phyloP scores from a whole-genome alignment of 2,329 filamentous ascomycete genomes.

The Aspergillus latus region DNA sequence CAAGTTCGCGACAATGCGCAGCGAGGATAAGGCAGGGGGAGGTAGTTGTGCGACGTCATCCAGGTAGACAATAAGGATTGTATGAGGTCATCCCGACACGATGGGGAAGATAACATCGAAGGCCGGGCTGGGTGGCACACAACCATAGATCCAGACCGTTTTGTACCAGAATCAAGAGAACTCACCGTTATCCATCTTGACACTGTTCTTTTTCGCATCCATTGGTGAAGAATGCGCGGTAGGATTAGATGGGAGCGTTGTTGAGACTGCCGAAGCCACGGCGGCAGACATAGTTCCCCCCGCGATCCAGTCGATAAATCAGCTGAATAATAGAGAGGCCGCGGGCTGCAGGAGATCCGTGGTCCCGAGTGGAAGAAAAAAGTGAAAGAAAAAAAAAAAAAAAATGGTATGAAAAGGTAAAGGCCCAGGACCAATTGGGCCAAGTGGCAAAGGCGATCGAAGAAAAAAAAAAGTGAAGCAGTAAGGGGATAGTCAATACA shows the following conservation, averaged over 20 bases:
- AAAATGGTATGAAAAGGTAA: constrained; percentile 25
- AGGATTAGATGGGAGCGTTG: constrained; percentile 28
- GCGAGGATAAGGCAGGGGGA: neutral
- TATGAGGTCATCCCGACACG: constrained; percentile 40
- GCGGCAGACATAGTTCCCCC: constrained; percentile 41
- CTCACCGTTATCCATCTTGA: constrained; percentile 43
- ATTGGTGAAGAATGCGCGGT: constrained; percentile 40
- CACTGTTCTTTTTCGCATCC: constrained; percentile 43
- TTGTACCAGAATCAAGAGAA: constrained; percentile 18
- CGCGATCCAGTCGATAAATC: constrained; percentile 17
- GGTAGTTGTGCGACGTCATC: constrained; percentile 12
- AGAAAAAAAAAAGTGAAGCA: constrained; percentile 7
- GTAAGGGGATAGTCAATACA: constrained; percentile 16
- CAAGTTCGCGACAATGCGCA: constrained; percentile 9
- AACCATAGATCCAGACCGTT: constrained; percentile 18
- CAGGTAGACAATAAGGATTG: constrained; percentile 26
- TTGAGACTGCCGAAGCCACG: constrained; percentile 39
- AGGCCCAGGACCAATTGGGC: constrained; percentile 13
- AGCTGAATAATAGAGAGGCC: constrained; percentile 13
- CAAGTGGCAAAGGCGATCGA: constrained; percentile 20
- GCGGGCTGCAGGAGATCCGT: constrained; percentile 21
- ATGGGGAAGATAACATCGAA: constrained; percentile 28
- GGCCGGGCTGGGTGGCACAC: constrained; percentile 32
- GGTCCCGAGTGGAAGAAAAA: constrained; percentile 10
- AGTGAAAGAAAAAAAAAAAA: constrained; percentile 17